phyloP scores from a whole-genome alignment of 2,329 filamentous ascomycete genomes.

The Penicillium sp. region DNA sequence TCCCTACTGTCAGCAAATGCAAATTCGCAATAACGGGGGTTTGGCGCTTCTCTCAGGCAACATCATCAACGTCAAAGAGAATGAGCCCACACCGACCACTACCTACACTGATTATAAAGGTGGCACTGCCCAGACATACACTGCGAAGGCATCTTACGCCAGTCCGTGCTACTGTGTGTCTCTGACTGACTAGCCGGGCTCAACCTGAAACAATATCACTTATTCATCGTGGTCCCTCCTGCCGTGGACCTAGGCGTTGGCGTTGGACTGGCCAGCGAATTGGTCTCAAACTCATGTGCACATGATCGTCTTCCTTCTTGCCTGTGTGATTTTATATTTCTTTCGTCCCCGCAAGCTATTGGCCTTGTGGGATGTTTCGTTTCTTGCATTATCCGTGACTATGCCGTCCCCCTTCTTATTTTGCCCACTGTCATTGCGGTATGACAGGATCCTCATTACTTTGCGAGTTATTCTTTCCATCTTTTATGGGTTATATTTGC shows the following conservation, averaged over 20 bases:
- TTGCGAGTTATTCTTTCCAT: constrained; percentile 6
- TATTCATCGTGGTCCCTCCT: constrained; percentile 17
- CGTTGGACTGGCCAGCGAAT: constrained; percentile 19
- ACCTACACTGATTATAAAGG: constrained; percentile 26
- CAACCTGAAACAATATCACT: constrained; percentile 19
- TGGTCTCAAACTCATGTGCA: constrained; percentile 24
- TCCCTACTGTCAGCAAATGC: constrained; percentile 65
- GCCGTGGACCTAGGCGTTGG: constrained; percentile 22
- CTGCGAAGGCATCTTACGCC: constrained; percentile 34
- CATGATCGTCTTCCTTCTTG: constrained; percentile 23
- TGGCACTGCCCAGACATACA: constrained; percentile 33
- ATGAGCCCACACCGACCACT: constrained; percentile 36
- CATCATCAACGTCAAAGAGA: constrained; percentile 35
- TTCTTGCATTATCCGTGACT: constrained; percentile 4
- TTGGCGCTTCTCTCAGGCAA: constrained; percentile 31
- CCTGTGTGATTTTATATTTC: constrained; percentile 20
- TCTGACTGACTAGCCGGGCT: constrained; percentile 30
- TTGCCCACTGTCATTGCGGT: constrained; percentile 4
- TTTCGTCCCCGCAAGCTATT: constrained; percentile 4
- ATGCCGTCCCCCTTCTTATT: constrained; percentile 3
- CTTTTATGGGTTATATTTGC: constrained; percentile 13
- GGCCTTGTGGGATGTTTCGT: constrained; percentile 2
- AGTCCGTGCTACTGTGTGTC: constrained; percentile 38
- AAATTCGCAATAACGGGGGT: constrained; percentile 53
- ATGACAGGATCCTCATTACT: constrained; percentile 12